These are phyloP conservation scores for Henckelia pumila DNA, from an alignment of 257 asterid genomes.

Conservation along the genomic window DNA sequence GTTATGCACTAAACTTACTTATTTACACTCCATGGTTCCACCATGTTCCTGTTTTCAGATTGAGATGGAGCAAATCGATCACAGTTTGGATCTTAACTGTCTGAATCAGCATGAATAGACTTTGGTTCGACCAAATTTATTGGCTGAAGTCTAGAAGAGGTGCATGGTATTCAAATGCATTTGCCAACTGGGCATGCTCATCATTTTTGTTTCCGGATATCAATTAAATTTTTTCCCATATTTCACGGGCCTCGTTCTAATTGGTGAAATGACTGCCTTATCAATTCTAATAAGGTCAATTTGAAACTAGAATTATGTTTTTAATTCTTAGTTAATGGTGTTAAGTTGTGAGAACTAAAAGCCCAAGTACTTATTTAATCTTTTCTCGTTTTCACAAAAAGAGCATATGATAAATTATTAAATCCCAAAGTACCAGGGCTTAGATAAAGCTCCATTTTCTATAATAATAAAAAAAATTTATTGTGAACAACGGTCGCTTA, in stretches of 20 bases:
- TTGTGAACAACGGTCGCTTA: no score
- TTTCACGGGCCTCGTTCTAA: background rate
- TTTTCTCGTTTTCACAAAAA: no score
- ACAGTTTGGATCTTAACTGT: background rate
- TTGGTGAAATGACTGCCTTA: background rate
- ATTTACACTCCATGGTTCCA: background rate
- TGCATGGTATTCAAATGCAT: background rate
- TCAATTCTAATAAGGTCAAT: no score
- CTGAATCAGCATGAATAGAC: background rate
- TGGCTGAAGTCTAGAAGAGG: background rate
- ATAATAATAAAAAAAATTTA: no score
- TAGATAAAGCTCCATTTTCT: no score
- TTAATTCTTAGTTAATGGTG: background rate
- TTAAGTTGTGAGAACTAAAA: background rate
- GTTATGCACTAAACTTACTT: background rate
- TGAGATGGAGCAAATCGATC: background rate
- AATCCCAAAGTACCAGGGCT: no score
- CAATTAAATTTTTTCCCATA: no score
- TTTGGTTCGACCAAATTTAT: background rate
- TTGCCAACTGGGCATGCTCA: background rate
- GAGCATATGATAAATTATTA: no score
- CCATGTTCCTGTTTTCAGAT: constrained; percentile 8
- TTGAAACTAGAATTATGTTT: background rate
- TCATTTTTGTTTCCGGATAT: background rate
- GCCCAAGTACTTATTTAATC: background rate